These are phyloP conservation scores for Fragilaria radians DNA, from an alignment of 108 stramenopile species.

Conservation along the genomic window DNA sequence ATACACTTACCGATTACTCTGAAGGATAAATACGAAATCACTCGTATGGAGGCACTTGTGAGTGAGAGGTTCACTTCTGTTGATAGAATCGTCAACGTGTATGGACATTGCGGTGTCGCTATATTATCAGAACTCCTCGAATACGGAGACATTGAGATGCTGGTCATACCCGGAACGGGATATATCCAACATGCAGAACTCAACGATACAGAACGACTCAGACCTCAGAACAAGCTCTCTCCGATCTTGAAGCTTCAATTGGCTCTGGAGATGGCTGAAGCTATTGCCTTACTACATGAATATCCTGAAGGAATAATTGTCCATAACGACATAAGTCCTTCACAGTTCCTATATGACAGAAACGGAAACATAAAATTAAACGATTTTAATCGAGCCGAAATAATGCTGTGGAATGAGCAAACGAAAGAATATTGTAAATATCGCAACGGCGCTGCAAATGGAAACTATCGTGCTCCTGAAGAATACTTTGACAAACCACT, in stretches of 20 bases:
- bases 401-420: conserved; percentile 44
- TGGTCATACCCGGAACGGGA: neutral
- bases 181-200: conserved; percentile 9
- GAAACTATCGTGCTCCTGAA: conserved; percentile 42
- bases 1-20: neutral
- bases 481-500: conserved; percentile 43
- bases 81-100: conserved; percentile 63
- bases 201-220: conserved; percentile 4
- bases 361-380: conserved; percentile 56
- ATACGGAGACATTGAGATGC: neutral
- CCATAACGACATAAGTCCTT: conserved; percentile 48
- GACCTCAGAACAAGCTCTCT: conserved; percentile 26
- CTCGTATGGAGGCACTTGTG: conserved; percentile 69
- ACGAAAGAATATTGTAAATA: conserved; percentile 57
- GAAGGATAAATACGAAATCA: conserved; percentile 23
- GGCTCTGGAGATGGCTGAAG: conserved; percentile 60
- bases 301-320: conserved; percentile 45
- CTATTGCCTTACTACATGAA: conserved; percentile 62
- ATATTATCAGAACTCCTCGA: conserved; percentile 2
- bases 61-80: conserved; percentile 59
- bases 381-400: conserved; percentile 78
- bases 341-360: conserved; percentile 45
- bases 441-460: conserved; percentile 30
- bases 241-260: conserved; percentile 38
- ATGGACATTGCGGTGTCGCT: conserved; percentile 59